These are phyloP conservation scores for Lanmaoa rubissima DNA, from an alignment of 768 basidiomycete species.

Conservation along the genomic window DNA sequence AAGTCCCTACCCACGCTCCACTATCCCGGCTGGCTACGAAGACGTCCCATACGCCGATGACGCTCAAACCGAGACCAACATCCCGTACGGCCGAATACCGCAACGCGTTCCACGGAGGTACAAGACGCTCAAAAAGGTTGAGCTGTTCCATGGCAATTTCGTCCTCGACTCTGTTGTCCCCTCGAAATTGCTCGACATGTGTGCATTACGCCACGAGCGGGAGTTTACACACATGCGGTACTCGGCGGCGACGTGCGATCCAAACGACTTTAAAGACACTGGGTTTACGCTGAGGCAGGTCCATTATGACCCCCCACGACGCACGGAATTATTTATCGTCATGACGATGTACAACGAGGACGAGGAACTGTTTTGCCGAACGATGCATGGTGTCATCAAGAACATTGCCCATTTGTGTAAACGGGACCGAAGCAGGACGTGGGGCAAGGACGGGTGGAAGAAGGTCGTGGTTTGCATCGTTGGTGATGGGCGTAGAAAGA, in stretches of 20 bases:
- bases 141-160: slow-evolving; percentile 92
- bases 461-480: slow-evolving; percentile 95
- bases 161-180: slow-evolving; percentile 90
- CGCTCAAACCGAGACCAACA: slow-evolving; percentile 48
- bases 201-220: slow-evolving; percentile 69
- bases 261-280: slow-evolving; percentile 80
- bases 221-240: slow-evolving; percentile 98
- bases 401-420: slow-evolving; percentile 89
- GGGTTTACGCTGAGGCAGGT: slow-evolving; percentile 88
- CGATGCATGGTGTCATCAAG: slow-evolving; percentile 96
- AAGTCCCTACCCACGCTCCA: slow-evolving; percentile 30
- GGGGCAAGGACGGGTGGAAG: slow-evolving; percentile 98
- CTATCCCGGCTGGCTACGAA: slow-evolving; percentile 45
- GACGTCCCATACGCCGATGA: slow-evolving; percentile 32
- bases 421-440: slow-evolving; percentile 84
- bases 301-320: slow-evolving; percentile 87
- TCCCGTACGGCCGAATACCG: slow-evolving; percentile 87
- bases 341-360: slow-evolving; percentile 99
- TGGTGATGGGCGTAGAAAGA: slow-evolving; percentile 81
- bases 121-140: slow-evolving; percentile 93
- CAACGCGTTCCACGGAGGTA: slow-evolving; percentile 85
- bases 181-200: slow-evolving; percentile 85
- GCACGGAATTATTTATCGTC: slow-evolving; percentile 94
- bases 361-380: slow-evolving; percentile 85
- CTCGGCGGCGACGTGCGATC: slow-evolving; percentile 93